Evolutionary conservation across 164 flowering plant species (phyloP).

Genomic region (Tinospora cordifolia): DNA sequence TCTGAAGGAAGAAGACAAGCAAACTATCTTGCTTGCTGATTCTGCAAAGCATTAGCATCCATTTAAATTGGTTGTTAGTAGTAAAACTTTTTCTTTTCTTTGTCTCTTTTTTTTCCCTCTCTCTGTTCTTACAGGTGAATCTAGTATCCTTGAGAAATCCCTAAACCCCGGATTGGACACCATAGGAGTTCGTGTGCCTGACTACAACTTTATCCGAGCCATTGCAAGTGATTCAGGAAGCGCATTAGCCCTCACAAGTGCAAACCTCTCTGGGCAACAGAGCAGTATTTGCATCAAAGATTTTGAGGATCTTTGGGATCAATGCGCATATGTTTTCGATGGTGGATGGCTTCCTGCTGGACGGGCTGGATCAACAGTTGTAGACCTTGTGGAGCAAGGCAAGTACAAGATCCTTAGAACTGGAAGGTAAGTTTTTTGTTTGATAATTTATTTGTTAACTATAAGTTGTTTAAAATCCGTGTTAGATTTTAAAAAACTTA

Average conservation of each 20-base stretch:
- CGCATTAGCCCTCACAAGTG: conserved; percentile 91
- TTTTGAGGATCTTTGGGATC: conserved; percentile 79
- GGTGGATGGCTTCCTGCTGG: conserved; percentile 85
- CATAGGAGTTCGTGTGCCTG: conserved; percentile 92
- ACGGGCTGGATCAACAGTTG: conserved; percentile 88
- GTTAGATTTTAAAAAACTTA: background rate
- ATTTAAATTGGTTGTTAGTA: background rate
- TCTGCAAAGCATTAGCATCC: background rate
- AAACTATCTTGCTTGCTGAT: background rate
- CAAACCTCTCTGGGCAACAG: conserved; percentile 79
- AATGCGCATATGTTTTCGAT: conserved; percentile 74
- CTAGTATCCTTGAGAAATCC: conserved; percentile 81
- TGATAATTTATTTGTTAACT: background rate
- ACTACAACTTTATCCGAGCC: conserved; percentile 57
- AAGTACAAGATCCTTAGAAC: conserved; percentile 74
- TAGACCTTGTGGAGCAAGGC: conserved; percentile 67
- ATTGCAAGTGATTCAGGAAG: conserved; percentile 67
- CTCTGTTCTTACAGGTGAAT: conserved; percentile 46
- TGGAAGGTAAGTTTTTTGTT: conserved; percentile 55
- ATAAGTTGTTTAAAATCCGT: background rate
- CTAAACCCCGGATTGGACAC: conserved; percentile 85
- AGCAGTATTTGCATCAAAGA: conserved; percentile 75
- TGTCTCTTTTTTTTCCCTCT: conserved; percentile 4
- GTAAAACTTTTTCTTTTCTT: no score
- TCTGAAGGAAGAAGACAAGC: no score